Percentiles rank a stretch among this genome's conserved stretches.
Evolutionary conservation across 2,329 filamentous ascomycete species (phyloP).

Genomic region (Hirsutella rhossiliensis): DNA sequence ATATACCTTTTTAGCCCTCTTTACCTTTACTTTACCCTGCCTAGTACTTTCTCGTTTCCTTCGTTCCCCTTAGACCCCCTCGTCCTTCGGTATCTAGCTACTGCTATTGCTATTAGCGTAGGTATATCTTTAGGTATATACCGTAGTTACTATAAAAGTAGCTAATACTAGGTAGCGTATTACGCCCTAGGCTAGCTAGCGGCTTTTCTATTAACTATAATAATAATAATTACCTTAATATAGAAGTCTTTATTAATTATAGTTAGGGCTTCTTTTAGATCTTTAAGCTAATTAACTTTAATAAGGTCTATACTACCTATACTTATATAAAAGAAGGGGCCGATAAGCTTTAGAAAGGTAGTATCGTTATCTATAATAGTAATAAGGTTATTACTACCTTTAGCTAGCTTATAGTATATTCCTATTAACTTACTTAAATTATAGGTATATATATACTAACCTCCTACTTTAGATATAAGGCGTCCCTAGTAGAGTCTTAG

Average conservation of each 20-base stretch:
- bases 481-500: slow-evolving; percentile 2
- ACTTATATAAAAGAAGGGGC: slow-evolving; percentile 21
- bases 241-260: not conserved
- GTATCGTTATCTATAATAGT: slow-evolving; percentile 42
- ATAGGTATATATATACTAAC: too few species aligned
- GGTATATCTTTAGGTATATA: too few species aligned
- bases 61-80: too few species aligned
- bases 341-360: slow-evolving; percentile 27
- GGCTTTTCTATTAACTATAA: not conserved
- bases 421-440: too few species aligned
- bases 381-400: slow-evolving; percentile 33
- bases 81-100: too few species aligned
- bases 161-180: not conserved
- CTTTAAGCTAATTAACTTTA: not conserved
- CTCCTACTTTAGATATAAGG: not conserved
- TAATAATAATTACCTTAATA: not conserved
- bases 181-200: not conserved
- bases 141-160: too few species aligned
- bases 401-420: slow-evolving; percentile 28
- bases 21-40: too few species aligned
- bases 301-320: slow-evolving; percentile 10
- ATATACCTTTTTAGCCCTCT: too few species aligned
- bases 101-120: too few species aligned
- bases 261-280: not conserved
- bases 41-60: too few species aligned